Evolutionary conservation across 495 filamentous ascomycete species (phyloP).

Genomic region (Articulospora tetracladia): DNA sequence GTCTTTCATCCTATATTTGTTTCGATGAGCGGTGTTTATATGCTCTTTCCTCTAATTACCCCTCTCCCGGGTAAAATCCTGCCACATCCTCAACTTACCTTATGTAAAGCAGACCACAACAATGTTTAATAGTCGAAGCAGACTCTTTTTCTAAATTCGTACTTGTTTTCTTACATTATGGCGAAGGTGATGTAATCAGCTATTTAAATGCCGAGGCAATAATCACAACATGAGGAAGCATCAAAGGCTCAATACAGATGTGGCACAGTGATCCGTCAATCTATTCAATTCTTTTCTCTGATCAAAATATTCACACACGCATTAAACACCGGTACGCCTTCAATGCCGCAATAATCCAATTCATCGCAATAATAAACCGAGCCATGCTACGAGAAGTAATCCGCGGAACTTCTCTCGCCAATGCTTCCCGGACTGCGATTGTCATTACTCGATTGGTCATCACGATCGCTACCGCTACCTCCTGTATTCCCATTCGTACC

Average conservation of each 20-base stretch:
- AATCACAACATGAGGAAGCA: background rate
- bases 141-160: too few relatives aligned
- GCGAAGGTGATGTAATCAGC: too few relatives aligned
- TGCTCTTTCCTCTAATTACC: too few relatives aligned
- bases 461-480: constrained; percentile 6
- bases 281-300: background rate
- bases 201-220: background rate
- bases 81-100: too few relatives aligned
- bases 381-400: constrained; percentile 22
- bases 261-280: background rate
- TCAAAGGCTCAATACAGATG: background rate
- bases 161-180: too few relatives aligned
- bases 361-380: background rate
- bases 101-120: too few relatives aligned
- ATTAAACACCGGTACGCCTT: constrained; percentile 6
- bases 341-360: constrained; percentile 14
- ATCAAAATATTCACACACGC: background rate
- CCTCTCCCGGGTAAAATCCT: too few relatives aligned
- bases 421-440: constrained; percentile 14
- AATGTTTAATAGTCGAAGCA: too few relatives aligned
- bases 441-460: constrained; percentile 10
- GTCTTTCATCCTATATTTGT: too few relatives aligned
- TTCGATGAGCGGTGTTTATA: too few relatives aligned
- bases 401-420: constrained; percentile 1
- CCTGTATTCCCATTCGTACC: constrained; percentile 6